Evolutionary conservation across 2,329 filamentous ascomycete genomes (phyloP), one percentile per base, ranked within the genome.

Genomic region (Daldinia sp.): DNA sequence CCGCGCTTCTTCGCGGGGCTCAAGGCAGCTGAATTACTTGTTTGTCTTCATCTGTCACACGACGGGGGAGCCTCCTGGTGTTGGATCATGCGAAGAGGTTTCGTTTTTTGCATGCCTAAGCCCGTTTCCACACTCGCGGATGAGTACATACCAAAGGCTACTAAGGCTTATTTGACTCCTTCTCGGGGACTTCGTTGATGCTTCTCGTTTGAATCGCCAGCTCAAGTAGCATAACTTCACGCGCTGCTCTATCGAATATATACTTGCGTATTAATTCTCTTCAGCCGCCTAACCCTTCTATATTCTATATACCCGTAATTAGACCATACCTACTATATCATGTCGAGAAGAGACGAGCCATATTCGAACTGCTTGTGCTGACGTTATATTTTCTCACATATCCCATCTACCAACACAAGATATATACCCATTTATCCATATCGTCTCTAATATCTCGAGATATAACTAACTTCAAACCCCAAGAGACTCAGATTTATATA

Each of bases 1-100:
- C 10, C 20, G n/a, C 13, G 30, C 10, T 46, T 59, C 44, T 54
- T 50, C 48, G 42, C 33, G 28, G 53, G 26, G 60, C 63, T 61
- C 57, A 69, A 71, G 69, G 69, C 69, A 71, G 57, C 69, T 63
- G 66, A 59, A 69, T 68, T 65, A 44, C 5, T 44, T 60, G 26
- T 53, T 62, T 15, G 37, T 56, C n/a, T 58, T 23, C 20, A 23
- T 57, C 51, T 42, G n/a, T 58, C 55, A 54, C 37, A 58, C 44
- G 59, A 51, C 46, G 20, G 42, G 39, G 30, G 35, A 39, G 4
- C 39, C 37, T 51, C 2, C 62, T 42, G 30, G 9, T 28, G 55
- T 44, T 65, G 26, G 55, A 62, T 46, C 48, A 63, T 59, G 59
- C 50, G 59, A 63, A 9, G 30, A 58, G 62, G 62, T 48, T 42